A percentile compares a stretch with the other conserved stretches of the same genome.
Conservation (phyloP, 768 basidiomycete species). For the Calocybe cyanea region DNA sequence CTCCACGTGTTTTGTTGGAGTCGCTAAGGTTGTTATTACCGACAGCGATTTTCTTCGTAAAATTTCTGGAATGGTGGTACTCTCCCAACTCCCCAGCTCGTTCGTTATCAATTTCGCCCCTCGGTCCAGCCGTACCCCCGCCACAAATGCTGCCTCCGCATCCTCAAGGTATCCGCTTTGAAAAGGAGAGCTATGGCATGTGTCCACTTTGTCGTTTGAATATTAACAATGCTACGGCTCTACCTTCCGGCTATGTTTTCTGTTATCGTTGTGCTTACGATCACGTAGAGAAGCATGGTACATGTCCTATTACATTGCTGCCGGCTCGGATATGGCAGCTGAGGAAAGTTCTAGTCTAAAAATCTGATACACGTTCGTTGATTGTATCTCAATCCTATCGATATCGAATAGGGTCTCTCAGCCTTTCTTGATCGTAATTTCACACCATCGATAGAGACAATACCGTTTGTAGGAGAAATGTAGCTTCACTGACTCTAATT, state of each 20-base stretch:
- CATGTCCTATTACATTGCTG: conserved; percentile 85
- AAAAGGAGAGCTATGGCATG: conserved; percentile 64
- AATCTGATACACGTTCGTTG: conserved; percentile 46
- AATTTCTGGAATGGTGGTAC: conserved; percentile 99
- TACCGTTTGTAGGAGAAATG: no score
- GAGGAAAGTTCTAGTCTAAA: conserved; percentile 78
- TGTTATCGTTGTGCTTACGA: conserved; percentile 91
- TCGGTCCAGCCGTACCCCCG: conserved; percentile 71
- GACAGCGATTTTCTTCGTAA: conserved; percentile 90
- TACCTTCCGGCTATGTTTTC: conserved; percentile 92
- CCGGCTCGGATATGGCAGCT: conserved; percentile 76
- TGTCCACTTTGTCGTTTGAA: conserved; percentile 76
- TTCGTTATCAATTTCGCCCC: conserved; percentile 57
- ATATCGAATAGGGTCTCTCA: no score
- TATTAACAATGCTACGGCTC: conserved; percentile 82
- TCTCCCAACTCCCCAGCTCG: conserved; percentile 86
- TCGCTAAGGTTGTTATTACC: conserved; percentile 79
- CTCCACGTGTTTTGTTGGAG: conserved; percentile 67
- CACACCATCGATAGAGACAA: no score
- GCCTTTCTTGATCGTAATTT: no score
- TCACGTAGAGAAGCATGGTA: conserved; percentile 70
- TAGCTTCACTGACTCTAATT: background rate
- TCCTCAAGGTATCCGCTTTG: conserved; percentile 64
- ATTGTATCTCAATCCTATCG: conserved; percentile 13
- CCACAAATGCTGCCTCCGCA: conserved; percentile 75